Evolutionary conservation across 257 asterid genomes (phyloP), one percentile per base, ranked within the genome.

Genomic region (Solanum lycopersicoides): DNA sequence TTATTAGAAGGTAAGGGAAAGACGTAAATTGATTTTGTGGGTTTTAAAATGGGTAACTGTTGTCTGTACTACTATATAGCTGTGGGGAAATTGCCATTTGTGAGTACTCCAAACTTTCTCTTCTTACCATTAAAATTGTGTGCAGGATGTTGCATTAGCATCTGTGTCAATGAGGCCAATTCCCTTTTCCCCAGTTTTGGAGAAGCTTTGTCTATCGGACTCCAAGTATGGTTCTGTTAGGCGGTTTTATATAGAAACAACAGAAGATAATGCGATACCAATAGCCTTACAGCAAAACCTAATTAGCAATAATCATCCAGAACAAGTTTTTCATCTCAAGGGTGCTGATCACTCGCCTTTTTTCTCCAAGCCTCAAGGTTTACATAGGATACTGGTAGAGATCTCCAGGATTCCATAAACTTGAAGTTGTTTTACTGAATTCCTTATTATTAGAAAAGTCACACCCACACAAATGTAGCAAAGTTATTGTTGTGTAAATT

Each of bases 321-420:
- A 96, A 91, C 93, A 75, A 20, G 97, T 93, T 86, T 94, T 96
- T 90, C 90, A 89, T 63, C 93, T 97, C 10, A 97, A 91, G 93
- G 99, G 98, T 39, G 96, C 98, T 8, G 99, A 97, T 86, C 99
- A 97, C 90, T 94, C 99, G 0, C 99, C 99, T 0, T 97, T 96
- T 89, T 97, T 97, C 93, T 97, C 99, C 4, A 97, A 95, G 90
- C 99, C 99, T 86, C 99, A 95, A 92, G 99, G 98, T 39, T 88
- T 97, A 79, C 99, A 97, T 89, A 97, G 92, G 90, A 86, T 90
- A 73, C 89, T 97, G 77, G 95, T 94, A 25, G 99, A 97, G 86
- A 94, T 97, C 87, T 94, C 99, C 28, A 93, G 87, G 91, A 93
- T 93, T 89, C 91, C 89, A 7, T 91, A 89, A 92, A 74, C 71